Evolutionary conservation across 176 grass and related monocot species (phyloP).

Genomic region (Rhynchospora breviuscula): DNA sequence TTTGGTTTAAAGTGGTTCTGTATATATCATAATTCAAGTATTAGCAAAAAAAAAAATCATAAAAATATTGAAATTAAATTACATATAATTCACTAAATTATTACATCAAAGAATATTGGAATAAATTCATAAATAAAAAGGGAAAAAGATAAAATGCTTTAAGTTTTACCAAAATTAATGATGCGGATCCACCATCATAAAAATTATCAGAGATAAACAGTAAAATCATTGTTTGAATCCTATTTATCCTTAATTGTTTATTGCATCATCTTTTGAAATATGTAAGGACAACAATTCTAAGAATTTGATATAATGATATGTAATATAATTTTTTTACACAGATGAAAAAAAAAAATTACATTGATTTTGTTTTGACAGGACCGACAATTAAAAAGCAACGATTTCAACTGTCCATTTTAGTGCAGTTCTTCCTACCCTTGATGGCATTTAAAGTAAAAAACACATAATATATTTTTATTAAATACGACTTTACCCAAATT

Average conservation of each 20-base stretch:
- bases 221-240: too few relatives aligned
- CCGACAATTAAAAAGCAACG: not conserved
- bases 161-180: too few relatives aligned
- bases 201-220: too few relatives aligned
- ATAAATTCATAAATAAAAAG: too few relatives aligned
- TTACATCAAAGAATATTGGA: not conserved
- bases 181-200: too few relatives aligned
- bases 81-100: not conserved
- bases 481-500: not conserved
- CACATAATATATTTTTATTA: not conserved
- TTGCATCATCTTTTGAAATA: not conserved
- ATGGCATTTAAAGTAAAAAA: not conserved
- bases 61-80: not conserved
- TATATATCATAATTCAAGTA: not conserved
- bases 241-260: too few relatives aligned
- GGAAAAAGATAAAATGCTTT: too few relatives aligned
- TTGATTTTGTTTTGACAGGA: not conserved
- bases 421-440: not conserved
- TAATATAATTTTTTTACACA: too few relatives aligned
- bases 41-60: not conserved
- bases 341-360: not conserved
- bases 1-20: not conserved
- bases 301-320: not conserved
- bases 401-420: not conserved
- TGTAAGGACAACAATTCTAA: not conserved